A percentile compares a stretch with the other conserved stretches of the same genome.
phyloP scores from a whole-genome alignment of 139 green algal genomes.

The Chlamydomonas incerta region DNA sequence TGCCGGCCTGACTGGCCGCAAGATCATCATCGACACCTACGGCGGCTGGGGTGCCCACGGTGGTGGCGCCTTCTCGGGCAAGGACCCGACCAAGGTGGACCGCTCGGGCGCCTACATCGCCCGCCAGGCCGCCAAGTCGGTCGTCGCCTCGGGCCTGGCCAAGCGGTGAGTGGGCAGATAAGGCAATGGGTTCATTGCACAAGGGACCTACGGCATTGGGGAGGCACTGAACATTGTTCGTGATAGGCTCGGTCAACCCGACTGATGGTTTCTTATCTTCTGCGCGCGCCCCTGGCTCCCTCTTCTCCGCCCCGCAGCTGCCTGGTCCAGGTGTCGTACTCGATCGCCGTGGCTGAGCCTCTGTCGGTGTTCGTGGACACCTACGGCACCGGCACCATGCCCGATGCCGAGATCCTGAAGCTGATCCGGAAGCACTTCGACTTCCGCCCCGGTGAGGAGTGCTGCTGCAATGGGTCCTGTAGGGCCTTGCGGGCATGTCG shows the following conservation, averaged over 20 bases:
- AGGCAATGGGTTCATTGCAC: too few relatives aligned
- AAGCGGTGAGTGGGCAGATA: too few relatives aligned
- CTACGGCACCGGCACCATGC: slow-evolving; percentile 94
- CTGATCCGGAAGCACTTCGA: slow-evolving; percentile 92
- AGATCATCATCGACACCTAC: slow-evolving; percentile 99
- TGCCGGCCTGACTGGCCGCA: slow-evolving; percentile 96
- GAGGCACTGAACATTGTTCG: too few relatives aligned
- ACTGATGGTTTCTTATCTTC: background rate
- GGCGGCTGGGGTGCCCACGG: slow-evolving; percentile 99
- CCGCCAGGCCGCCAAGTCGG: slow-evolving; percentile 97
- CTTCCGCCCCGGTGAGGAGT: slow-evolving; percentile 87
- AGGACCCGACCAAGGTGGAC: slow-evolving; percentile 89
- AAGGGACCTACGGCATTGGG: too few relatives aligned
- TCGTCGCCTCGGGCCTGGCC: slow-evolving; percentile 94
- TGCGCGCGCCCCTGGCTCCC: background rate
- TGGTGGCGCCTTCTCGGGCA: slow-evolving; percentile 98
- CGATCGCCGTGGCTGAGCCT: slow-evolving; percentile 97
- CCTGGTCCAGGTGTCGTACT: slow-evolving; percentile 93
- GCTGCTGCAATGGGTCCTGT: too few relatives aligned
- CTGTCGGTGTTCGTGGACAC: slow-evolving; percentile 98
- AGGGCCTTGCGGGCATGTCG: too few relatives aligned
- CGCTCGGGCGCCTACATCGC: slow-evolving; percentile 98
- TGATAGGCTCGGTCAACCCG: too few relatives aligned
- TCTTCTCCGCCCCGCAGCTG: slow-evolving; percentile 1
- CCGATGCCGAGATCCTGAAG: slow-evolving; percentile 93